Conservation (phyloP, 768 basidiomycete species). For the Holtermannia corniformis region DNA sequence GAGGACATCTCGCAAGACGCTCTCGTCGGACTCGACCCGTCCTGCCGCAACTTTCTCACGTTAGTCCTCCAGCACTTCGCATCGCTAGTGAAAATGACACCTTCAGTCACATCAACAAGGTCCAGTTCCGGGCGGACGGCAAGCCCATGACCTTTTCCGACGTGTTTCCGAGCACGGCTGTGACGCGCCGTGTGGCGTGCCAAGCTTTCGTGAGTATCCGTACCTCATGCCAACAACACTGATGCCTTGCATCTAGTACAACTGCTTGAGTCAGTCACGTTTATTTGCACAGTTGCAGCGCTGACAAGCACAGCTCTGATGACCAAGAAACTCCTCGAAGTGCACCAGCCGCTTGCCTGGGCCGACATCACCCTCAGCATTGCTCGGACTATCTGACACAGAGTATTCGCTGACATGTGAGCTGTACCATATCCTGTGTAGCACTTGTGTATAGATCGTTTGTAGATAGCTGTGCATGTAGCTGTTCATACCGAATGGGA, state of each 20-base stretch:
- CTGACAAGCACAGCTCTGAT: conserved; percentile 20
- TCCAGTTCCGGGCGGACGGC: conserved; percentile 6
- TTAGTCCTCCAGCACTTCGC: conserved; percentile 5
- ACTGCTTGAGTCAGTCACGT: conserved; percentile 27
- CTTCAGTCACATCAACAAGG: conserved; percentile 19
- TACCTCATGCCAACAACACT: too few species aligned
- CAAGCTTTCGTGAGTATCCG: conserved; percentile 31
- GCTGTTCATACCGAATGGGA: too few species aligned
- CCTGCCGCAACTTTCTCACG: conserved; percentile 32
- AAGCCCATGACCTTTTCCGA: conserved; percentile 15
- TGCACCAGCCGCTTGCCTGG: conserved; percentile 19
- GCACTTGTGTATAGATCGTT: neutral
- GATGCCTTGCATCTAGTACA: conserved; percentile 17
- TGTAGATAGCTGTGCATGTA: too few species aligned
- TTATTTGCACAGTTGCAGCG: neutral
- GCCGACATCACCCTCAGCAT: conserved; percentile 12
- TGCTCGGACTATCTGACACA: neutral
- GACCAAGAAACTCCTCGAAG: conserved; percentile 25
- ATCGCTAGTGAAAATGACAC: neutral
- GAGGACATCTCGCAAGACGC: conserved; percentile 22
- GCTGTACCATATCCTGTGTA: neutral
- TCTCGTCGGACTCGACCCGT: conserved; percentile 24
- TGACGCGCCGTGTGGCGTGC: conserved; percentile 16
- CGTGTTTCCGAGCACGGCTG: conserved; percentile 3
- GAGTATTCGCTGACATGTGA: neutral